A percentile compares a stretch with the other conserved stretches of the same genome.
Evolutionary conservation across 164 flowering plant species (phyloP).

Genomic region (Cinnamomum chago): DNA sequence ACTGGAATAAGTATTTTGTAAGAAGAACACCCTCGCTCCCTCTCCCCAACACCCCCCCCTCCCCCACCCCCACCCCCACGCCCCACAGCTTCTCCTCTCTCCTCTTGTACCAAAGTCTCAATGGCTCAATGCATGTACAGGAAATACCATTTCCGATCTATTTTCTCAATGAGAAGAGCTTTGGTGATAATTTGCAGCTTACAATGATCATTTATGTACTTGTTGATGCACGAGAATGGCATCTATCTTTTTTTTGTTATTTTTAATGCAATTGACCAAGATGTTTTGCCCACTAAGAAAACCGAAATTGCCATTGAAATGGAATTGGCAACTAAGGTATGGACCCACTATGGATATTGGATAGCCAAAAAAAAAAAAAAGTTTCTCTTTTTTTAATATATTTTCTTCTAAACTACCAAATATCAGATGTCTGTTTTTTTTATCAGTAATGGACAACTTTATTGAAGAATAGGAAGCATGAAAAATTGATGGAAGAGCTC

Average conservation of each 20-base stretch:
- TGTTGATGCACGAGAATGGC: not conserved
- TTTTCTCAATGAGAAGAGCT: not conserved
- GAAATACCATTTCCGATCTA: not conserved
- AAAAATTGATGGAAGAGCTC: no score
- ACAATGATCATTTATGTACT: not conserved
- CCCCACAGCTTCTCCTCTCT: no score
- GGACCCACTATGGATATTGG: not conserved
- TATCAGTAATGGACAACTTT: no score
- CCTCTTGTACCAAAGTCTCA: no score
- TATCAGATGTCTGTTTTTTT: not conserved
- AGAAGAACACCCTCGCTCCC: no score
- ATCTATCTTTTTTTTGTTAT: not conserved
- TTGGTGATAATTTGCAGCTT: not conserved
- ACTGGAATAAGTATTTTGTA: no score
- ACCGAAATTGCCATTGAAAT: not conserved
- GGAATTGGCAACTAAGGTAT: not conserved
- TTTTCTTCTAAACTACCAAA: not conserved
- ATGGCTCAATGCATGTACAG: not conserved
- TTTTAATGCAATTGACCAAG: not conserved
- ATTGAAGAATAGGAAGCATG: no score
- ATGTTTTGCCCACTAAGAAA: not conserved
- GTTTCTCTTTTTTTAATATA: no score
- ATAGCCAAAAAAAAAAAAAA: not conserved
- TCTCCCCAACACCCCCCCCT: no score
- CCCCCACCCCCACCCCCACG: no score